A percentile compares a stretch with the other conserved stretches of the same genome.
These are phyloP conservation scores for Biscutella auriculata DNA, from an alignment of 441 rosid species.

Conservation along the genomic window DNA sequence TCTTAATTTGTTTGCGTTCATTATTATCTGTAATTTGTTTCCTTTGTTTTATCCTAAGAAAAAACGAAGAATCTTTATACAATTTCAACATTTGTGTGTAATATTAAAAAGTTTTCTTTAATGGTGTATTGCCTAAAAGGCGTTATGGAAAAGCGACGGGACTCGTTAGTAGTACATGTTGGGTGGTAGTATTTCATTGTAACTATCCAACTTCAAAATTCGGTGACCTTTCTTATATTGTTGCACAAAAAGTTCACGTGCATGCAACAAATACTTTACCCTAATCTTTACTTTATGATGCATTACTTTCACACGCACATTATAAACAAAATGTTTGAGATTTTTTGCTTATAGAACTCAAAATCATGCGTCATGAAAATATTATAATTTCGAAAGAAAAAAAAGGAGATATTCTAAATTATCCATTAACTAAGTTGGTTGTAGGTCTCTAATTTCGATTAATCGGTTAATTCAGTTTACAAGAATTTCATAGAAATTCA, in stretches of 20 bases:
- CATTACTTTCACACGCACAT: background rate
- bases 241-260: background rate
- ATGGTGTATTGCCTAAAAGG: background rate
- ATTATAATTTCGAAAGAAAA: too few relatives aligned
- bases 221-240: background rate
- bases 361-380: too few relatives aligned
- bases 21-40: background rate
- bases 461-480: too few relatives aligned
- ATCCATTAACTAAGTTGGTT: background rate
- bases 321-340: background rate
- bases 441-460: too few relatives aligned
- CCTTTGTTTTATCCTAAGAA: background rate
- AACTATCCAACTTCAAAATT: background rate
- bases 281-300: background rate
- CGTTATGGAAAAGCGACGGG: background rate
- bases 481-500: too few relatives aligned
- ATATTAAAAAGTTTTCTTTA: background rate
- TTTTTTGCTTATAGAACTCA: background rate
- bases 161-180: background rate
- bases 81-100: constrained; percentile 15
- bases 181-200: background rate
- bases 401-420: too few relatives aligned
- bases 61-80: constrained; percentile 15
- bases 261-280: background rate
- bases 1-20: constrained; percentile 5